phyloP scores from a whole-genome alignment of 2,329 filamentous ascomycete species.

The Talaromyces sp. region DNA sequence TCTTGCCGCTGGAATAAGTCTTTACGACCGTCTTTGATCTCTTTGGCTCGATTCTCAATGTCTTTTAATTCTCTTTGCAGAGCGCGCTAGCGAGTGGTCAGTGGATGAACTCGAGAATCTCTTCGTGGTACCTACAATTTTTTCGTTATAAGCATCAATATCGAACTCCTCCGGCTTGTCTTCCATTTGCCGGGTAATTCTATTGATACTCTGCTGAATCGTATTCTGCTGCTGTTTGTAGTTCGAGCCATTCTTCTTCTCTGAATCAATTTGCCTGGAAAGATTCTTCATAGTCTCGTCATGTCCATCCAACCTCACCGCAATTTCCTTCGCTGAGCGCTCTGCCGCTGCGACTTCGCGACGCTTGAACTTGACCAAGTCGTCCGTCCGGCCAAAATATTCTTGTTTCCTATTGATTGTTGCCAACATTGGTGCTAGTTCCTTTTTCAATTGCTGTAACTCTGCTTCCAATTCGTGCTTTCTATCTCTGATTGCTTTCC shows the following conservation, averaged over 20 bases:
- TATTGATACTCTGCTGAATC: conserved; percentile 57
- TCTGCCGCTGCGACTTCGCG: conserved; percentile 56
- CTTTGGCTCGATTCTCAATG: conserved; percentile 38
- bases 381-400: conserved; percentile 58
- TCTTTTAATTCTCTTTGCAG: conserved; percentile 46
- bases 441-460: conserved; percentile 57
- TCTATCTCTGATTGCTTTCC: conserved; percentile 53
- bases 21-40: conserved; percentile 39
- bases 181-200: conserved; percentile 61
- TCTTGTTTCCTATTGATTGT: conserved; percentile 67
- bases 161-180: conserved; percentile 67
- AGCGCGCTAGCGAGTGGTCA: conserved; percentile 50
- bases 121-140: conserved; percentile 56
- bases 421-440: conserved; percentile 64
- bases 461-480: conserved; percentile 56
- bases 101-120: conserved; percentile 21
- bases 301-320: conserved; percentile 41
- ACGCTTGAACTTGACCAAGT: conserved; percentile 55
- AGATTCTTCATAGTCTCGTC: conserved; percentile 37
- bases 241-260: conserved; percentile 49
- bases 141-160: conserved; percentile 65
- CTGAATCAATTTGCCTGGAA: conserved; percentile 46
- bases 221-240: conserved; percentile 53
- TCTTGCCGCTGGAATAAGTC: conserved; percentile 33
- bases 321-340: conserved; percentile 39